phyloP scores from a whole-genome alignment of 441 rosid species.

The Hura crepitans region DNA sequence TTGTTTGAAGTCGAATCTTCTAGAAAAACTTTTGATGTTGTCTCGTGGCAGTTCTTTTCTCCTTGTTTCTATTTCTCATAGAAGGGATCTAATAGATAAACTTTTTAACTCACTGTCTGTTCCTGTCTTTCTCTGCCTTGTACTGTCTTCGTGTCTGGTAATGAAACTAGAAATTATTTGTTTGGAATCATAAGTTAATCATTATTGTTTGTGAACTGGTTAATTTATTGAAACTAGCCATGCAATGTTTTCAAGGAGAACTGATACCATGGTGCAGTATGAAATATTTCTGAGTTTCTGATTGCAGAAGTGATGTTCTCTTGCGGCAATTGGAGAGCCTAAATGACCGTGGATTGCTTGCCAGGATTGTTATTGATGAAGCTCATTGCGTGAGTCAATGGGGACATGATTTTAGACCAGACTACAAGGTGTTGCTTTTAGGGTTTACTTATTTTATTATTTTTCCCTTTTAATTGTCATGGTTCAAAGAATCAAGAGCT shows the following conservation, averaged over 20 bases:
- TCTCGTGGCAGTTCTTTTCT: not conserved
- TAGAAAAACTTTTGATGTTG: not conserved
- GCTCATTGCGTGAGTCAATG: constrained; percentile 99
- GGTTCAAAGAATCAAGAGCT: constrained; percentile 9
- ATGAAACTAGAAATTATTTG: not conserved
- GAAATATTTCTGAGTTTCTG: constrained; percentile 10
- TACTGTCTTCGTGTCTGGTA: not conserved
- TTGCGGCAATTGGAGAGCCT: constrained; percentile 73
- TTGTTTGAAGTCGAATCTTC: not conserved
- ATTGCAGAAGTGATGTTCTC: constrained; percentile 82
- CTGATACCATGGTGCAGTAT: constrained; percentile 4
- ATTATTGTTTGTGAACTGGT: not conserved
- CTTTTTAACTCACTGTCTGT: not conserved
- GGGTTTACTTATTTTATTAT: constrained; percentile 10
- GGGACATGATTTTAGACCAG: constrained; percentile 99
- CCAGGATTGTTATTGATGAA: constrained; percentile 96
- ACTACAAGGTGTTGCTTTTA: constrained; percentile 68
- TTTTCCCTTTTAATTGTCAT: not conserved
- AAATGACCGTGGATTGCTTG: constrained; percentile 70
- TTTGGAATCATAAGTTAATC: not conserved
- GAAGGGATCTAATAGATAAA: not conserved
- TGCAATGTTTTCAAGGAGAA: not conserved
- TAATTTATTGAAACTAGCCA: constrained; percentile 2
- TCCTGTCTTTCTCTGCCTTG: not conserved
- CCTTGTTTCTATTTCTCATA: not conserved